Conservation (phyloP, 306 rosid genomes). For the Hippophae gyantsensis region DNA sequence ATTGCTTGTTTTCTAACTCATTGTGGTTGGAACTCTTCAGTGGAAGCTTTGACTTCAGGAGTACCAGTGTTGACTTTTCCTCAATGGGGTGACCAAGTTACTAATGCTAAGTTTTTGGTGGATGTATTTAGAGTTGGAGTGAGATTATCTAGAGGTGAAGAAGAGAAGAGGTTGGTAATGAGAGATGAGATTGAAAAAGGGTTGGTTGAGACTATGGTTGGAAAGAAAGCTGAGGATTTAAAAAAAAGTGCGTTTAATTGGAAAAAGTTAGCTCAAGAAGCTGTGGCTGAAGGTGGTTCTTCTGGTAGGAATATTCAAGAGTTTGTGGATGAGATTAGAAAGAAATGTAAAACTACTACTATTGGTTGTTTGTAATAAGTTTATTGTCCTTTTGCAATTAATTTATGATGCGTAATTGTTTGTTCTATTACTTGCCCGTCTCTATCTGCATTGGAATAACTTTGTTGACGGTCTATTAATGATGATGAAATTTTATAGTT, state of each 20-base stretch:
- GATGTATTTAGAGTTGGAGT: slow-evolving; percentile 44
- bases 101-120: slow-evolving; percentile 35
- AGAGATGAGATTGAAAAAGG: slow-evolving; percentile 44
- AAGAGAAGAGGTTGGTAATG: slow-evolving; percentile 20
- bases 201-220: slow-evolving; percentile 35
- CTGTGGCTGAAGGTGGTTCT: slow-evolving; percentile 47
- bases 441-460: no score
- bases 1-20: slow-evolving; percentile 40
- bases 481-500: no score
- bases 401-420: no score
- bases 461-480: no score
- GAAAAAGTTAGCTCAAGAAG: slow-evolving; percentile 43
- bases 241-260: slow-evolving; percentile 29
- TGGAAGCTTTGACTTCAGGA: slow-evolving; percentile 41
- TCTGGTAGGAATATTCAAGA: slow-evolving; percentile 34
- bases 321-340: slow-evolving; percentile 34
- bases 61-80: slow-evolving; percentile 39
- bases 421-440: no score
- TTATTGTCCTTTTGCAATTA: background rate
- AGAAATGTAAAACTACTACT: background rate
- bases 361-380: background rate
- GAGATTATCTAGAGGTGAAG: slow-evolving; percentile 25
- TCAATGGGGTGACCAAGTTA: slow-evolving; percentile 53
- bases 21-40: slow-evolving; percentile 57
- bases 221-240: slow-evolving; percentile 45